These are phyloP conservation scores for Fonsecaea erecta DNA, from an alignment of 2,329 filamentous ascomycete species.

Conservation along the genomic window DNA sequence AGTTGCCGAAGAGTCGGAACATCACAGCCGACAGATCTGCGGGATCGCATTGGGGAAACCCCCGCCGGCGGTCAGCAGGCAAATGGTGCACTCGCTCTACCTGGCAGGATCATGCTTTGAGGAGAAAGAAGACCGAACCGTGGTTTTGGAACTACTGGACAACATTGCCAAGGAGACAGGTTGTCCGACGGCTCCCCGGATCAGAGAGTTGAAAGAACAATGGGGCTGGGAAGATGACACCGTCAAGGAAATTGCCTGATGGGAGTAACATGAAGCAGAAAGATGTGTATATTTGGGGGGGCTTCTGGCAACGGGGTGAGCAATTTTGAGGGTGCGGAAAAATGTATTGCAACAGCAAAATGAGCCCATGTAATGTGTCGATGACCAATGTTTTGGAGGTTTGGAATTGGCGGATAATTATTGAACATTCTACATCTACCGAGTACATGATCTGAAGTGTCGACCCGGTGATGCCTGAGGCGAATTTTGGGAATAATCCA, in stretches of 20 bases:
- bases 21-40: slow-evolving; percentile 65
- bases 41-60: slow-evolving; percentile 63
- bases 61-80: slow-evolving; percentile 61
- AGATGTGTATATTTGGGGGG: not conserved
- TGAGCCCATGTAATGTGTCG: not conserved
- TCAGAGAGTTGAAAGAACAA: slow-evolving; percentile 40
- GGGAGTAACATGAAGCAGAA: not conserved
- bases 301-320: not conserved
- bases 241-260: slow-evolving; percentile 20
- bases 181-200: slow-evolving; percentile 67
- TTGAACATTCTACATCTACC: not conserved
- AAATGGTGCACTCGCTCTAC: slow-evolving; percentile 64
- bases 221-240: slow-evolving; percentile 30
- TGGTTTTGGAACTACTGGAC: slow-evolving; percentile 60
- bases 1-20: slow-evolving; percentile 60
- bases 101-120: slow-evolving; percentile 66
- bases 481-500: not conserved
- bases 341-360: slow-evolving; percentile 3
- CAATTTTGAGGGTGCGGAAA: not conserved
- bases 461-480: not conserved
- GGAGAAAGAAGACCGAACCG: slow-evolving; percentile 58
- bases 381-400: not conserved
- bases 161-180: slow-evolving; percentile 67
- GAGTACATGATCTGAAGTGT: not conserved
- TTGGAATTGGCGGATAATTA: not conserved